phyloP scores from a whole-genome alignment of 2,329 filamentous ascomycete genomes.

The Penicillium concentricum region DNA sequence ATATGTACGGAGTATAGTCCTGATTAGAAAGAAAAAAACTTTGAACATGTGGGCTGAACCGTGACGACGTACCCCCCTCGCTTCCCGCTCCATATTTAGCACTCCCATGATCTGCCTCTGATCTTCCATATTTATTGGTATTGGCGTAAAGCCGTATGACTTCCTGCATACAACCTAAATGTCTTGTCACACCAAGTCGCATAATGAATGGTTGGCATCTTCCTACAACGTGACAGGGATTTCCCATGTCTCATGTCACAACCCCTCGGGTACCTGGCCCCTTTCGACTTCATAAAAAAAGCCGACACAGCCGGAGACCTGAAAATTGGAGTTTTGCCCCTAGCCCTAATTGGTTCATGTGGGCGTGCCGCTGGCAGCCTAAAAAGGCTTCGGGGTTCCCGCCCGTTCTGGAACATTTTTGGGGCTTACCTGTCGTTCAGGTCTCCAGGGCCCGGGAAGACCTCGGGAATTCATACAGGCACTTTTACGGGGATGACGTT shows the following conservation, averaged over 20 bases:
- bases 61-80: conserved; percentile 8
- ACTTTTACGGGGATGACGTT: not conserved
- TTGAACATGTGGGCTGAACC: not conserved
- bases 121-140: conserved; percentile 3
- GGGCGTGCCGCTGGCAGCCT: conserved; percentile 1
- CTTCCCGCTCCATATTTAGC: conserved; percentile 10
- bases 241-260: not conserved
- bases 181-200: not conserved
- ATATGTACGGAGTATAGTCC: too few relatives aligned
- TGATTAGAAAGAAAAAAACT: not conserved
- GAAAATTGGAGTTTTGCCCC: not conserved
- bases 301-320: conserved; percentile 3
- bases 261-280: not conserved
- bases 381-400: not conserved
- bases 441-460: not conserved
- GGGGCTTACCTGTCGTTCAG: not conserved
- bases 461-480: not conserved
- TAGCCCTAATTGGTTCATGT: not conserved
- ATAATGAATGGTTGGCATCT: not conserved
- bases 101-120: conserved; percentile 5
- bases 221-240: not conserved
- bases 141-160: not conserved
- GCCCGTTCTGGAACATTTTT: not conserved
- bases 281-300: not conserved
- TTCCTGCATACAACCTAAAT: not conserved